These are phyloP conservation scores for Aspergillus taichungensis DNA, from an alignment of 495 filamentous ascomycete genomes.

Conservation along the genomic window DNA sequence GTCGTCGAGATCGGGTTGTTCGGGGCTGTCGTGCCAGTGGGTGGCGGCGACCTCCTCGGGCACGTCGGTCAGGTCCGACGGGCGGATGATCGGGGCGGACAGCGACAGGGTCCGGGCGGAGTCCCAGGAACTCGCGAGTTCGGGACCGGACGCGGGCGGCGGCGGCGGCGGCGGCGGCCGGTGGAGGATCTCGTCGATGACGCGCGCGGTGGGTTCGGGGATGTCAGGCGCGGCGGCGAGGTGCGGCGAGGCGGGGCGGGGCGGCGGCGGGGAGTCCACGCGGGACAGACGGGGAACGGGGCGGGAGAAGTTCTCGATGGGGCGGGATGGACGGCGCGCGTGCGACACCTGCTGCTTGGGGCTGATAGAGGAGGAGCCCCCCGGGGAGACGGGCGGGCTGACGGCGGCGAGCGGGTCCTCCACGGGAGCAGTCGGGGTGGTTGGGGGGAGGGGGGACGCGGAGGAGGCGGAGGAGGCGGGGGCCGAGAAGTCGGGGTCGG, in stretches of 20 bases:
- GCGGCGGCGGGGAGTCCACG: conserved; percentile 21
- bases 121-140: neutral
- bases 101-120: conserved; percentile 35
- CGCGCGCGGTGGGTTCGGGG: conserved; percentile 31
- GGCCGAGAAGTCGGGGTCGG: conserved; percentile 7
- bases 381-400: neutral
- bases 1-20: conserved; percentile 9
- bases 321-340: conserved; percentile 24
- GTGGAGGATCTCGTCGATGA: conserved; percentile 38
- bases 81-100: conserved; percentile 20
- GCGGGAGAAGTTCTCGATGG: conserved; percentile 43
- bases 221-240: conserved; percentile 24
- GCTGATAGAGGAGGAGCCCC: conserved; percentile 9
- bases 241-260: conserved; percentile 20
- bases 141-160: too few species aligned
- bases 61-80: conserved; percentile 53
- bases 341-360: conserved; percentile 7
- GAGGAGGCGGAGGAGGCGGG: too few species aligned
- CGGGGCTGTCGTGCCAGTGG: conserved; percentile 23
- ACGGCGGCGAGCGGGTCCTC: conserved; percentile 13
- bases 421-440: conserved; percentile 9
- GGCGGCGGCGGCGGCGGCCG: conserved; percentile 17
- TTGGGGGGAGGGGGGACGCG: too few species aligned
- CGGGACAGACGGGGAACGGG: conserved; percentile 32
- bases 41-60: conserved; percentile 60